These are phyloP conservation scores for Plasmodium sp. DNA, from an alignment of 169 alveolate genomes.

Conservation along the genomic window DNA sequence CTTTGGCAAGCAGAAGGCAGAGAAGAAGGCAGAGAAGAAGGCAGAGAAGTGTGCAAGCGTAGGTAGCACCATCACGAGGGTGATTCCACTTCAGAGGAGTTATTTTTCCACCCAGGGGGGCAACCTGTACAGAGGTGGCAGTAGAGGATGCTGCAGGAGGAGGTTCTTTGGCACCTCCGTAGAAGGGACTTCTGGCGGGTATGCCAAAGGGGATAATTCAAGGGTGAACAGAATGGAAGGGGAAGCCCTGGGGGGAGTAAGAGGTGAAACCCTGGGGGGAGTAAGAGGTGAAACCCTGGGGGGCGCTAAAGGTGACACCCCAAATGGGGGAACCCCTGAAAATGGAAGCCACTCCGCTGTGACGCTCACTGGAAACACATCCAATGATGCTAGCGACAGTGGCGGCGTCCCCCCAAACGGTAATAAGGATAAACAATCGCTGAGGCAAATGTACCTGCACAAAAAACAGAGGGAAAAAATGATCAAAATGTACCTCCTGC, in stretches of 20 bases:
- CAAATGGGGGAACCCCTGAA: neutral
- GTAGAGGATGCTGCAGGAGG: neutral
- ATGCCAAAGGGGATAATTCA: neutral
- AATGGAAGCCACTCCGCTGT: neutral
- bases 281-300: neutral
- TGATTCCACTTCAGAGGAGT: neutral
- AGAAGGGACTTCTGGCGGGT: neutral
- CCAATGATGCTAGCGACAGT: neutral
- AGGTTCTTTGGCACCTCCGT: neutral
- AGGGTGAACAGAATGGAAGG: neutral
- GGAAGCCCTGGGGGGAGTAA: neutral
- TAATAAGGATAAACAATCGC: neutral
- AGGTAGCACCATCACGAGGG: neutral
- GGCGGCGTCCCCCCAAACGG: neutral
- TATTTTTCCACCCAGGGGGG: neutral
- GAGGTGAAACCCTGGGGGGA: neutral
- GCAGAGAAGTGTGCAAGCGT: neutral
- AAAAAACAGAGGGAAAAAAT: constrained; percentile 40
- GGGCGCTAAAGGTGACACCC: neutral
- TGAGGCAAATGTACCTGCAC: constrained; percentile 34
- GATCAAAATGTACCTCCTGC: constrained; percentile 59
- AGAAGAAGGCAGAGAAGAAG: neutral
- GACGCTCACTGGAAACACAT: neutral
- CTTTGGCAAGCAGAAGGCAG: neutral
- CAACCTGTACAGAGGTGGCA: neutral